Evolutionary conservation across 2,329 filamentous ascomycete genomes (phyloP).

Genomic region (Pseudogymnoascus destructans): DNA sequence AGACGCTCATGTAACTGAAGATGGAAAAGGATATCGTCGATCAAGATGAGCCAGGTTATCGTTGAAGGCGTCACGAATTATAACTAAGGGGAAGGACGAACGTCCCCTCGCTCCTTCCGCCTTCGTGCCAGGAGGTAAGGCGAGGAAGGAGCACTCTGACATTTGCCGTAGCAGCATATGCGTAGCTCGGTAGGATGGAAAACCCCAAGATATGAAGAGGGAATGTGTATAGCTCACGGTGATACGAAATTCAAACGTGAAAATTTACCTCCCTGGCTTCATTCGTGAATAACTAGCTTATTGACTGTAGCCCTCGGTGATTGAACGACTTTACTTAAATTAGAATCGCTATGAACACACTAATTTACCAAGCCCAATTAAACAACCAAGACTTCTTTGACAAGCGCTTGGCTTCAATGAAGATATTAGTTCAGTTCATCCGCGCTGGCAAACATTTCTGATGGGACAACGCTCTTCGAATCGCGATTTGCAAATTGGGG

Average conservation of each 20-base stretch:
- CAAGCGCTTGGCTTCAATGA: neutral
- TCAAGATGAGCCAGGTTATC: neutral
- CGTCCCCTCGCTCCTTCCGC: neutral
- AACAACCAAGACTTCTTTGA: neutral
- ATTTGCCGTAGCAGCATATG: neutral
- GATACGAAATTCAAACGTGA: neutral
- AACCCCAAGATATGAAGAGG: neutral
- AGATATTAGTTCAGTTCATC: neutral
- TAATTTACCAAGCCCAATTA: neutral
- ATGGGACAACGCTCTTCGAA: neutral
- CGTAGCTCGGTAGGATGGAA: neutral
- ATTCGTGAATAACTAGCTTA: neutral
- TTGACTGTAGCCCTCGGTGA: neutral
- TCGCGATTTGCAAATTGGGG: neutral
- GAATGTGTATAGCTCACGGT: neutral
- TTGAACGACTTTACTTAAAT: neutral
- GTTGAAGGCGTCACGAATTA: too few relatives aligned
- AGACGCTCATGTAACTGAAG: slow-evolving; percentile 6
- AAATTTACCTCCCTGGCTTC: neutral
- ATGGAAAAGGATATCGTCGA: neutral
- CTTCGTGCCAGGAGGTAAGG: neutral
- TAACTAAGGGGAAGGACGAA: neutral
- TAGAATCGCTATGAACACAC: neutral
- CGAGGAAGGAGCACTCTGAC: neutral
- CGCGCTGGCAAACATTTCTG: neutral